Evolutionary conservation across 306 rosid species (phyloP).

Genomic region (Abrus pulchellus): DNA sequence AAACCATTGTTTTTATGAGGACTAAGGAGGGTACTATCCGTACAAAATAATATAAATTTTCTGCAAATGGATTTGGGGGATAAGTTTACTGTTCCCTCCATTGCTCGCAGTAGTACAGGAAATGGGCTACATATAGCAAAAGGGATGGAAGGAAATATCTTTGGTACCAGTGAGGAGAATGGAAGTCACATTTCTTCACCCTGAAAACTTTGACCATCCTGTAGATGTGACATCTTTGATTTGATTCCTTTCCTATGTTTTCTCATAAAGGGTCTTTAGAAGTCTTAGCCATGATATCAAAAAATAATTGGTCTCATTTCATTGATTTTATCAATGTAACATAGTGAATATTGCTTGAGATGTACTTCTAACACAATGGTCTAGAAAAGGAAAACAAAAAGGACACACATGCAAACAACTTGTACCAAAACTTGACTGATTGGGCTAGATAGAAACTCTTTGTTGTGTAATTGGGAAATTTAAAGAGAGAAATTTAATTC

Average conservation of each 20-base stretch:
- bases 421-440: not conserved
- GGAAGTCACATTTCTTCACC: constrained; percentile 54
- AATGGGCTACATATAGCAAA: constrained; percentile 59
- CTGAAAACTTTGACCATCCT: constrained; percentile 41
- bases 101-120: constrained; percentile 50
- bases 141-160: constrained; percentile 52
- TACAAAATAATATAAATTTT: constrained; percentile 38
- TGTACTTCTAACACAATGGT: constrained; percentile 10
- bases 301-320: not conserved
- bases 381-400: not conserved
- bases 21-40: constrained; percentile 54
- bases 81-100: constrained; percentile 45
- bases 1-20: constrained; percentile 27
- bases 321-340: not conserved
- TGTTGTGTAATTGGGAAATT: not conserved
- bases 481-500: not conserved
- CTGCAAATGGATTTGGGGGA: constrained; percentile 50
- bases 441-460: not conserved
- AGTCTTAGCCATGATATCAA: not conserved
- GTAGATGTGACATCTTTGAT: constrained; percentile 45
- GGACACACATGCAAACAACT: not conserved
- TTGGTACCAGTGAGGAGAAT: constrained; percentile 55
- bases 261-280: constrained; percentile 16
- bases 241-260: constrained; percentile 43
- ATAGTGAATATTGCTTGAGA: not conserved